Percentiles rank a stretch among this genome's conserved stretches.
Conservation (phyloP, 345 rosid species). For the Lumnitzera littorea region DNA sequence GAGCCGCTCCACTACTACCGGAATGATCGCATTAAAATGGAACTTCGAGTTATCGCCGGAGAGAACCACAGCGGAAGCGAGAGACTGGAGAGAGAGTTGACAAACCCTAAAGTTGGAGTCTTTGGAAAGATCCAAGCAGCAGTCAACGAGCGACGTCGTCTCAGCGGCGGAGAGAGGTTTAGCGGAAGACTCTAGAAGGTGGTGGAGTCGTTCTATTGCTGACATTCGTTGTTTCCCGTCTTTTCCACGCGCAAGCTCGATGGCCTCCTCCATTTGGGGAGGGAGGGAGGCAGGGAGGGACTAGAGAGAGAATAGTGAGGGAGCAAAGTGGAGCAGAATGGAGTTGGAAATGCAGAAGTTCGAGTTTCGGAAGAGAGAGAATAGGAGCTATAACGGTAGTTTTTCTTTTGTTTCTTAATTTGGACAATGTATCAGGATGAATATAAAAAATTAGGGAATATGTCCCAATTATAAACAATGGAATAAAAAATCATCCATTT, state of each 20-base stretch:
- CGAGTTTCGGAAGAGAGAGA: too few species aligned
- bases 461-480: too few species aligned
- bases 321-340: conserved; percentile 5
- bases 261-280: conserved; percentile 78
- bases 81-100: conserved; percentile 87
- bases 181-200: conserved; percentile 79
- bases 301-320: conserved; percentile 9
- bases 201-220: conserved; percentile 86
- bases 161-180: conserved; percentile 67
- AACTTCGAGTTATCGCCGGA: conserved; percentile 89
- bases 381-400: too few species aligned
- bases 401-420: too few species aligned
- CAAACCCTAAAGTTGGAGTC: conserved; percentile 91
- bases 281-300: conserved; percentile 6
- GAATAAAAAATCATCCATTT: too few species aligned
- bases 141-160: conserved; percentile 77
- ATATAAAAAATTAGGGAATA: too few species aligned
- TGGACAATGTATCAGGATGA: too few species aligned
- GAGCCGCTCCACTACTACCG: conserved; percentile 85
- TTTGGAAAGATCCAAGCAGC: conserved; percentile 92
- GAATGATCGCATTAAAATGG: conserved; percentile 88
- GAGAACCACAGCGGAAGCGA: conserved; percentile 95
- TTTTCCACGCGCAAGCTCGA: conserved; percentile 95
- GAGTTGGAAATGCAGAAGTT: conserved; percentile 9
- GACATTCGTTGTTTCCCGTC: conserved; percentile 99